phyloP scores from a whole-genome alignment of 495 filamentous ascomycete species.

The Podospora bellae-mahoneyi region DNA sequence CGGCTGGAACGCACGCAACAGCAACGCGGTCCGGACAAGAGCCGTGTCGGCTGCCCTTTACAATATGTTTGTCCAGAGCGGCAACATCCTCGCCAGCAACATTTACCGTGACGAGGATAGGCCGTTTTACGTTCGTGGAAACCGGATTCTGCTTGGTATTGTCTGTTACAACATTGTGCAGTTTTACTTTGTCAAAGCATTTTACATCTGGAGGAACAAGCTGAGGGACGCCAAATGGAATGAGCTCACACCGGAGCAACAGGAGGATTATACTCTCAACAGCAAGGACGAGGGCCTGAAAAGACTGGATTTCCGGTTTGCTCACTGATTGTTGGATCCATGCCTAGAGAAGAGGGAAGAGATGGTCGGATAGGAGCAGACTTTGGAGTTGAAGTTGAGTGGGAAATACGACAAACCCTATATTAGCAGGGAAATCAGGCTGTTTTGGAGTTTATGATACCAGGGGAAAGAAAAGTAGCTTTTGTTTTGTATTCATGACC shows the following conservation, averaged over 20 bases:
- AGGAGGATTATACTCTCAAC: constrained; percentile 31
- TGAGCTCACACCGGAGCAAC: constrained; percentile 37
- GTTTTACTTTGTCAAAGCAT: constrained; percentile 38
- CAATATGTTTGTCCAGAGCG: constrained; percentile 47
- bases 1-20: constrained; percentile 58
- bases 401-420: background rate
- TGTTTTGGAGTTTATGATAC: background rate
- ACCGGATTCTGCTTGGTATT: constrained; percentile 46
- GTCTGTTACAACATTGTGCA: constrained; percentile 39
- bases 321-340: constrained; percentile 19
- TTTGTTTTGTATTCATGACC: too few species aligned
- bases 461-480: background rate
- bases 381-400: too few species aligned
- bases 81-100: constrained; percentile 50
- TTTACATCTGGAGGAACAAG: constrained; percentile 41
- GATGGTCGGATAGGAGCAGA: too few species aligned
- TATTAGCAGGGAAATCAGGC: background rate
- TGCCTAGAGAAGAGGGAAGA: too few species aligned
- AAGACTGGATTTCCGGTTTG: constrained; percentile 33
- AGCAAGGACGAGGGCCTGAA: constrained; percentile 33
- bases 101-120: constrained; percentile 56
- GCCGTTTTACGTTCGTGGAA: constrained; percentile 52
- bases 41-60: constrained; percentile 55
- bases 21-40: constrained; percentile 58
- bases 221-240: constrained; percentile 36